A percentile compares a stretch with the other conserved stretches of the same genome.
These are phyloP conservation scores for Knufia fluminis DNA, from an alignment of 2,329 filamentous ascomycete genomes.

Conservation along the genomic window DNA sequence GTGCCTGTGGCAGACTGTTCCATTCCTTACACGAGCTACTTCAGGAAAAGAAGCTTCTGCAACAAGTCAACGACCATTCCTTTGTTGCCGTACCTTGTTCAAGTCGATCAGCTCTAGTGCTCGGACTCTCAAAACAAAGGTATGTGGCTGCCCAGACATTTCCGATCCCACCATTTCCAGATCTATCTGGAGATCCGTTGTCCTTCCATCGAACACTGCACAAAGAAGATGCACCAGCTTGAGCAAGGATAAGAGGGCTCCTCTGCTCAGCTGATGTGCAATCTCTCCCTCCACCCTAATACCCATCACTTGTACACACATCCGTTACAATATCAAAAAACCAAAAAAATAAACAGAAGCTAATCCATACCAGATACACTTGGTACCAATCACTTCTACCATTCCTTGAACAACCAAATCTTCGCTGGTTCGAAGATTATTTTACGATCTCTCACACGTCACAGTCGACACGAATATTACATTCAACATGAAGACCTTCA, in stretches of 20 bases:
- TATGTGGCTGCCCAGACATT: neutral
- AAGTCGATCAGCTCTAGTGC: neutral
- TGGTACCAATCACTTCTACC: slow-evolving; percentile 5
- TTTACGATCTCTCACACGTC: slow-evolving; percentile 2
- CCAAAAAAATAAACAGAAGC: neutral
- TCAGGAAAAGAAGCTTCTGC: slow-evolving; percentile 7
- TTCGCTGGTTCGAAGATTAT: slow-evolving; percentile 11
- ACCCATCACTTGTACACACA: neutral
- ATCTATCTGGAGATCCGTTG: neutral
- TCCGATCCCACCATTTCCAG: neutral
- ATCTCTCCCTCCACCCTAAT: neutral
- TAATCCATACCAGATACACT: neutral
- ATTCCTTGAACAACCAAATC: slow-evolving; percentile 2
- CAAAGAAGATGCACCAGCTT: neutral
- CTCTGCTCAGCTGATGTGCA: neutral
- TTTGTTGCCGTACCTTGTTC: slow-evolving; percentile 7
- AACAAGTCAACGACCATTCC: slow-evolving; percentile 15
- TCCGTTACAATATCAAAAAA: neutral
- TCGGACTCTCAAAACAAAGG: neutral
- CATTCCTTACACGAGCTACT: slow-evolving; percentile 13
- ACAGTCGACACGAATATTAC: slow-evolving; percentile 5
- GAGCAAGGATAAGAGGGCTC: neutral
- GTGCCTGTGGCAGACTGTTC: slow-evolving; percentile 21
- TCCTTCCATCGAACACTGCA: neutral
- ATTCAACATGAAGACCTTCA: slow-evolving; percentile 17